Evolutionary conservation across 2,329 filamentous ascomycete genomes (phyloP), one percentile per base, ranked within the genome.

Genomic region (Monilinia vaccinii-corymbosi): DNA sequence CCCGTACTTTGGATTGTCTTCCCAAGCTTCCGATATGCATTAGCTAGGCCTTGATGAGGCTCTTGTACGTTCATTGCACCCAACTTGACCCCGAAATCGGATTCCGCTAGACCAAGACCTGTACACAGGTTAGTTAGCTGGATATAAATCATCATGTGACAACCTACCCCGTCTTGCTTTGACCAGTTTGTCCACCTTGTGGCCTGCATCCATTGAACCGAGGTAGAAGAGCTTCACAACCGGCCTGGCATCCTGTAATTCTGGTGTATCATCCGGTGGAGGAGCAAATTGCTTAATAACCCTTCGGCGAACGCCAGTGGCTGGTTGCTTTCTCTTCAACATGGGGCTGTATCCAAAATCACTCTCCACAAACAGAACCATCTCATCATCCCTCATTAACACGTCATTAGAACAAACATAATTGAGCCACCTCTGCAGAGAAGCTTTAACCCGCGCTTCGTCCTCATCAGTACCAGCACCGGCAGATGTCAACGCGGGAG

Each of bases 301-400:
- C 77, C 97, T 97, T 71, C 94, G 84, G 64, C 94, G 85, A 67
- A 99, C 91, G 47, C 94, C 94, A 1, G 94, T 99, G 10, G 94
- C 94, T 25, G 94, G 94, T 74, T 99, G 94, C 78, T 95, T 96
- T 81, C 91, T 91, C 73, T 93, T 87, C 50, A 97, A 87, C 70
- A 97, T 88, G 1, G 94, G 94, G 70, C 91, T 97, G 75, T 99
- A 99, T 45, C 94, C 94, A 73, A 97, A 97, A 73, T 99, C 94
- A 71, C 91, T 96, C 75, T 99, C 94, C n/a, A 99, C 91, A 69
- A 99, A 99, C 62, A 97, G 86, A 6, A 97, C 85, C 85, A 97
- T 93, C 75, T 99, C 94, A 64, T 97, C 93, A 72, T 99, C 94
- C 63, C 88, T 85, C 79, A 96, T 96, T 9, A 99, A 82, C 1